Evolutionary conservation across 495 filamentous ascomycete species (phyloP), one percentile per base, ranked within the genome.

Genomic region (Trichoderma gamsii): DNA sequence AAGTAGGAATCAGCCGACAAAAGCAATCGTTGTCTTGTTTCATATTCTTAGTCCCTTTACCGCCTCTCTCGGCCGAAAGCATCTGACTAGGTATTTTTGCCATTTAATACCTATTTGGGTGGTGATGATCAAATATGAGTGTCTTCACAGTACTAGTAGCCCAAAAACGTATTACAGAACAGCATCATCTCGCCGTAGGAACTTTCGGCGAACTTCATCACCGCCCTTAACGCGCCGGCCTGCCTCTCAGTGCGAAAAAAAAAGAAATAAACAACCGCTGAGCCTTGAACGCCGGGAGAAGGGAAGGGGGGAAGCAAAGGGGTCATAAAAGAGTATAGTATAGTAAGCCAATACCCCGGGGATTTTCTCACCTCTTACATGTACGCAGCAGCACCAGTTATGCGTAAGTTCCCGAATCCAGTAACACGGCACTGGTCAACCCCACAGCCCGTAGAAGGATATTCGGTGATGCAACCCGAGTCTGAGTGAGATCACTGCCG

Each of bases 131-230:
- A 38, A 38, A 9, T 38, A 38, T 38, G 35, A 38, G 35, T 38
- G 35, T 9, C 35, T 38, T 61, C 56, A 9, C 56, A 61, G 56
- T 12, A 4, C 29, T 29, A 61, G 23, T 2, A 32, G 25, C 5
- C 56, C 56, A 32, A 61, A 35, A 25, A 32, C 25, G 23, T 32
- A 61, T 4, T 3, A 32, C 16, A 12, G 11, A 23, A 6, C 8
- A 5, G 18, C 27, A 61, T 18, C 11, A 61, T 29, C 29, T 29
- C 13, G n/a, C 44, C n/a, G 23, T 5, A 29, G 23, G 8, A 15
- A 12, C n/a, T 25, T 61, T 61, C 56, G 56, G 56, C 56, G 56
- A 61, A 32, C 56, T 61, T 61, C 9, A 61, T 61, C 56, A 16
- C 56, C 25, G 56, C 23, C 25, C 27, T 32, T 13, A 7, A 32